Evolutionary conservation across 2,329 filamentous ascomycete species (phyloP).

Genomic region (Xylaria sp.): DNA sequence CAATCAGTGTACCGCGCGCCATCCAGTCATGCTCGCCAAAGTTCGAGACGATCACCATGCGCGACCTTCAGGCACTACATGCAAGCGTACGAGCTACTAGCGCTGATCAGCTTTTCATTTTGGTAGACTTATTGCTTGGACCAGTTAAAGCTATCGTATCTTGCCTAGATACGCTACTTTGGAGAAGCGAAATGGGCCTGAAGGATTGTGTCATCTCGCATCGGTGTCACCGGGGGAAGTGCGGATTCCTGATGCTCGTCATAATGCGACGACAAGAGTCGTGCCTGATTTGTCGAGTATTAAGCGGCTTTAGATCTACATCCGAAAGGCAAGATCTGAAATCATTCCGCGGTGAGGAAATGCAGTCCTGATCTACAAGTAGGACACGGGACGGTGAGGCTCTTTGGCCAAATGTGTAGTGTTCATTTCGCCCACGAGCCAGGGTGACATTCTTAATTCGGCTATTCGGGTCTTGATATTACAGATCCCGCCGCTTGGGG

Average conservation of each 20-base stretch:
- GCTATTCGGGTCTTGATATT: constrained; percentile 1
- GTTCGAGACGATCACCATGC: too few species aligned
- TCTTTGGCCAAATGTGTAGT: neutral
- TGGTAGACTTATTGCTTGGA: neutral
- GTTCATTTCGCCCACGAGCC: neutral
- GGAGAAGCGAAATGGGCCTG: neutral
- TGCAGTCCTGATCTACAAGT: neutral
- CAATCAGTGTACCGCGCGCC: too few species aligned
- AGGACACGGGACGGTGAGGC: neutral
- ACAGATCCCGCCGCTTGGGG: neutral
- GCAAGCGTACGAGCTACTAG: neutral
- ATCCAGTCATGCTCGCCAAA: too few species aligned
- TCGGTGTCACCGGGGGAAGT: neutral
- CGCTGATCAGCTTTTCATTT: neutral
- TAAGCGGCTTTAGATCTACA: neutral
- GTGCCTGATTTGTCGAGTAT: neutral
- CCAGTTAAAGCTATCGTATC: neutral
- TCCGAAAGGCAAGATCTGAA: neutral
- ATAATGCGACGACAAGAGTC: neutral
- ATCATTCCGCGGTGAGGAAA: neutral
- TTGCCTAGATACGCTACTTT: neutral
- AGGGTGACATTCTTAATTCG: constrained; percentile 3
- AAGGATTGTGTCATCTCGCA: neutral
- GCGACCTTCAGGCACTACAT: neutral
- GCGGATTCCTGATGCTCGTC: neutral